phyloP scores from a whole-genome alignment of 208 protist genomes.

The Giardia muris region DNA sequence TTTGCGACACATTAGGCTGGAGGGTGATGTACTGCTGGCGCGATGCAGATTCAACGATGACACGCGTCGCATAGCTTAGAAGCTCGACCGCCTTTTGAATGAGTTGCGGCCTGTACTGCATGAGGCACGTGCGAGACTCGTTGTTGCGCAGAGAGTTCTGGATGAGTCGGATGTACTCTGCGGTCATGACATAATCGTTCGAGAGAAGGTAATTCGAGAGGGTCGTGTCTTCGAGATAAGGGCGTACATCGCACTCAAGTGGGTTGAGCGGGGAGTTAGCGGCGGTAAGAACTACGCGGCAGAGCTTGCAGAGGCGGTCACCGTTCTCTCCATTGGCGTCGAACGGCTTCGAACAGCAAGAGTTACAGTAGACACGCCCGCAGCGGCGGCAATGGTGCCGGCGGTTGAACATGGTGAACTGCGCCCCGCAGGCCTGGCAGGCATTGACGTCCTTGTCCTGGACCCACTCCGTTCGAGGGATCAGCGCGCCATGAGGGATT shows the following conservation, averaged over 20 bases:
- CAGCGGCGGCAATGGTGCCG: conserved; percentile 43
- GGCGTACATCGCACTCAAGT: not conserved
- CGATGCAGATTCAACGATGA: not conserved
- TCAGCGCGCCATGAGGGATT: not conserved
- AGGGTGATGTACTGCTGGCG: not conserved
- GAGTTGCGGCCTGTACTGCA: not conserved
- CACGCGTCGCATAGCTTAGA: not conserved
- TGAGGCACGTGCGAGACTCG: not conserved
- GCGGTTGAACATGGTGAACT: conserved; percentile 36
- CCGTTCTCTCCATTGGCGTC: not conserved
- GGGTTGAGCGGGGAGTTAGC: not conserved
- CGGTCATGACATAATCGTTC: not conserved
- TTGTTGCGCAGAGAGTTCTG: conserved; percentile 12
- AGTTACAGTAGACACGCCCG: conserved; percentile 34
- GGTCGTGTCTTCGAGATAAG: not conserved
- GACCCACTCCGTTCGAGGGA: conserved; percentile 26
- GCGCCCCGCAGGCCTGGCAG: conserved; percentile 31
- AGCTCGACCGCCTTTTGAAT: not conserved
- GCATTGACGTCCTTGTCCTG: conserved; percentile 9
- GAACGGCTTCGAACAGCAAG: conserved; percentile 23
- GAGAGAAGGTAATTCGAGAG: not conserved
- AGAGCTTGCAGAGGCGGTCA: conserved; percentile 29
- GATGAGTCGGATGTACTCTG: not conserved
- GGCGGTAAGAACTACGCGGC: not conserved
- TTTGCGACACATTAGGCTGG: not conserved